Percentiles rank a stretch among this genome's conserved stretches.
Evolutionary conservation across 371 early-diverging fungal species (phyloP).

Genomic region (Actinomortierella ambigua): DNA sequence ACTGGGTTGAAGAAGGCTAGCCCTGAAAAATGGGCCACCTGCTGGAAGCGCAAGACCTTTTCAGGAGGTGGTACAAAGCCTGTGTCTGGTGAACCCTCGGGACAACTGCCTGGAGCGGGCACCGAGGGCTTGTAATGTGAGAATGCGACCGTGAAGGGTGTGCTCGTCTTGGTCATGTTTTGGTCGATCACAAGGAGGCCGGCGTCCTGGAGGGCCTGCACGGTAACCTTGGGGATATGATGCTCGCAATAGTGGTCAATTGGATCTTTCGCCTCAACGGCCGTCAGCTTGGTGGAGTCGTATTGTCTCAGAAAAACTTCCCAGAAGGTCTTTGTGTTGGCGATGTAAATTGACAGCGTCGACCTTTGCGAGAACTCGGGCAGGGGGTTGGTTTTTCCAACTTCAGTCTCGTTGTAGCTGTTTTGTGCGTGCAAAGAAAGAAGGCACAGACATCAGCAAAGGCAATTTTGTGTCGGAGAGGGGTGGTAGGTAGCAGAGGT

Average conservation of each 20-base stretch:
- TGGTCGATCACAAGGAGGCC: slow-evolving; percentile 5
- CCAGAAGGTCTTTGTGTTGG: slow-evolving; percentile 35
- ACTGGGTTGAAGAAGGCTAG: slow-evolving; percentile 37
- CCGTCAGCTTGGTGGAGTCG: slow-evolving; percentile 23
- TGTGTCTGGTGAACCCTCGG: slow-evolving; percentile 28
- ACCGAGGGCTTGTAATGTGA: slow-evolving; percentile 32
- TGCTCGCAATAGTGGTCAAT: slow-evolving; percentile 45
- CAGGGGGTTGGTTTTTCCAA: slow-evolving; percentile 36
- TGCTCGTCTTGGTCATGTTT: slow-evolving; percentile 3
- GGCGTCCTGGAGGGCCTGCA: slow-evolving; percentile 37
- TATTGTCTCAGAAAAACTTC: slow-evolving; percentile 37
- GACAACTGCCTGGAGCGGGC: slow-evolving; percentile 36
- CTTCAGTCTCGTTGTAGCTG: slow-evolving; percentile 32
- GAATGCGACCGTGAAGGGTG: slow-evolving; percentile 37
- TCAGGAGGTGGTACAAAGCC: slow-evolving; percentile 37
- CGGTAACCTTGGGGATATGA: slow-evolving; percentile 32
- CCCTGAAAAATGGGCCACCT: slow-evolving; percentile 39
- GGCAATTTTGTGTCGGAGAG: too few relatives aligned
- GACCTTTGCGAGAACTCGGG: slow-evolving; percentile 38
- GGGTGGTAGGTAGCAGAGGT: too few relatives aligned
- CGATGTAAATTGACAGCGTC: slow-evolving; percentile 36
- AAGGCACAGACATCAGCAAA: too few relatives aligned
- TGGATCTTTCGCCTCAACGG: slow-evolving; percentile 31
- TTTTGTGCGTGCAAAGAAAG: too few relatives aligned
- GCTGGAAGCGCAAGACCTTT: slow-evolving; percentile 27